Percentiles rank a stretch among this genome's conserved stretches.
These are phyloP conservation scores for Clitoria ternatea DNA, from an alignment of 306 rosid genomes.

Conservation along the genomic window DNA sequence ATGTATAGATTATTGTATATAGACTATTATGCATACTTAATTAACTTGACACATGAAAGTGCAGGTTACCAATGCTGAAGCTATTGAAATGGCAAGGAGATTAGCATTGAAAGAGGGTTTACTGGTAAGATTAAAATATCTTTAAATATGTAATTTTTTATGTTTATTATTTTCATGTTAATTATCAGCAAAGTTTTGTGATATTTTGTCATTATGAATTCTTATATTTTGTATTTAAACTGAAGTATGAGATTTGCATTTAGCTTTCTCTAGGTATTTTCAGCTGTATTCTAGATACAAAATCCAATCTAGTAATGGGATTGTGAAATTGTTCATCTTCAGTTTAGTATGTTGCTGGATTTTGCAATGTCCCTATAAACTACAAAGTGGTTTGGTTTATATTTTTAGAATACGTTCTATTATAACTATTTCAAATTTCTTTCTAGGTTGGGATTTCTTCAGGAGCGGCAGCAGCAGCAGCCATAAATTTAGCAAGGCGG, in stretches of 20 bases:
- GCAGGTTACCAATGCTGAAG: constrained; percentile 79
- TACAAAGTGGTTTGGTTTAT: background rate
- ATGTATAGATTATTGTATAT: background rate
- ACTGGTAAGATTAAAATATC: constrained; percentile 51
- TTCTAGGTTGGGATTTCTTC: constrained; percentile 91
- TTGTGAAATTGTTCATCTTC: constrained; percentile 24
- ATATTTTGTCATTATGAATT: constrained; percentile 5
- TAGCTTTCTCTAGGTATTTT: background rate
- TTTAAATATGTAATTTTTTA: background rate
- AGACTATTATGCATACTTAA: constrained; percentile 1
- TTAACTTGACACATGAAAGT: constrained; percentile 4
- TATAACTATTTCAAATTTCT: constrained; percentile 22
- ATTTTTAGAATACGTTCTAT: constrained; percentile 1
- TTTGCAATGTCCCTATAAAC: background rate
- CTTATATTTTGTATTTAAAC: background rate
- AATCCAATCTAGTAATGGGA: constrained; percentile 6
- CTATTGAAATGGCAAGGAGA: constrained; percentile 85
- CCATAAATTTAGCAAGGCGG: constrained; percentile 70
- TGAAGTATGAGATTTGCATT: constrained; percentile 5
- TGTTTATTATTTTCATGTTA: background rate
- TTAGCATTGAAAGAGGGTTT: constrained; percentile 93
- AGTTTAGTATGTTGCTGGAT: constrained; percentile 18
- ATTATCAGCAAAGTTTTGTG: background rate
- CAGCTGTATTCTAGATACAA: background rate
- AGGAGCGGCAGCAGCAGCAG: constrained; percentile 97